Conservation (phyloP, 2,329 filamentous ascomycete genomes). For the Lizonia empirigonia region DNA sequence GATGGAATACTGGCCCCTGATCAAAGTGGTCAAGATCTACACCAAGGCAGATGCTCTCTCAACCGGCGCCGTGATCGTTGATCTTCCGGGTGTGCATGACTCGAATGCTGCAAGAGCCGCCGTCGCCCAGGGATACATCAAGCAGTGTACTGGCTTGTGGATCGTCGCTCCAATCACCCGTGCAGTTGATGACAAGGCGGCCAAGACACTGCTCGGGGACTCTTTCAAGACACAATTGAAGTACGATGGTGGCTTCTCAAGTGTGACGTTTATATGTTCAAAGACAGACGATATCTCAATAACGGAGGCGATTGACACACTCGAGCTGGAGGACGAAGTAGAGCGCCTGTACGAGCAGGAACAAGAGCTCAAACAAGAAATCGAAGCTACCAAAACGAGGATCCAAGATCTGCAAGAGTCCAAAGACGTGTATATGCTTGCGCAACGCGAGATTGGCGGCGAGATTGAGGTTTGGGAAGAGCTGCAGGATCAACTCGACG, state of each 20-base stretch:
- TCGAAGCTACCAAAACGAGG: constrained; percentile 25
- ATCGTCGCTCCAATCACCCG: constrained; percentile 67
- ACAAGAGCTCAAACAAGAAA: constrained; percentile 20
- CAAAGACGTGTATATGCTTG: constrained; percentile 42
- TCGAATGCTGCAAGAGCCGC: constrained; percentile 64
- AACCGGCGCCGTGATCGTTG: constrained; percentile 62
- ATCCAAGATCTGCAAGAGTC: constrained; percentile 40
- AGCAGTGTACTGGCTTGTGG: constrained; percentile 65
- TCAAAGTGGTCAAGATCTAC: constrained; percentile 61
- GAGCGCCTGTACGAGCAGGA: constrained; percentile 34
- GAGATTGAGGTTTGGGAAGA: constrained; percentile 55
- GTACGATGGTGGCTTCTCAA: constrained; percentile 61
- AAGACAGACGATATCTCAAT: constrained; percentile 67
- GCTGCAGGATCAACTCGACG: constrained; percentile 45
- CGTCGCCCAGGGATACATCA: constrained; percentile 64
- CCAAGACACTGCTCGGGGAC: constrained; percentile 61
- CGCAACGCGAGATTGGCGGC: constrained; percentile 48
- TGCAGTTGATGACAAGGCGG: constrained; percentile 65
- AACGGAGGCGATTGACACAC: constrained; percentile 50
- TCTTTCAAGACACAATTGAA: constrained; percentile 65
- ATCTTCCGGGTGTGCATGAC: constrained; percentile 65
- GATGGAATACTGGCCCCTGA: constrained; percentile 58
- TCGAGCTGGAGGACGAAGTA: constrained; percentile 46
- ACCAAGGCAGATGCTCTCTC: constrained; percentile 57
- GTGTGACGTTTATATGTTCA: constrained; percentile 65